Conservation (phyloP, 495 filamentous ascomycete genomes). For the Penicillium longicatenatum region DNA sequence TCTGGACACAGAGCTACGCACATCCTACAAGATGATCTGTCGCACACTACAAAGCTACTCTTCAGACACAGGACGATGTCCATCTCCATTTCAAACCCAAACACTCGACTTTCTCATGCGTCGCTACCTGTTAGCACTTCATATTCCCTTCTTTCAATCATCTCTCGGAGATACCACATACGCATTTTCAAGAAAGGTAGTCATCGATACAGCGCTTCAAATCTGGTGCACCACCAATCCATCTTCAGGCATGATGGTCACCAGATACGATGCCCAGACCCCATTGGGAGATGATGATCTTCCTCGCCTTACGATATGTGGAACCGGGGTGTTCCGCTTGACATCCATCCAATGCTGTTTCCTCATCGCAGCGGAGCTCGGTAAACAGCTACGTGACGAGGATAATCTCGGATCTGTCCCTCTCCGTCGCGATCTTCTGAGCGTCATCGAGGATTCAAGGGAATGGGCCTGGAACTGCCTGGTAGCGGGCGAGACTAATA, state of each 20-base stretch:
- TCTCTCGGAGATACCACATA: conserved; percentile 42
- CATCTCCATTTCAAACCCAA: conserved; percentile 39
- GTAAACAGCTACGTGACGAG: conserved; percentile 52
- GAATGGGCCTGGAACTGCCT: conserved; percentile 44
- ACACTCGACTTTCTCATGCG: conserved; percentile 46
- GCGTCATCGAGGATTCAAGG: conserved; percentile 47
- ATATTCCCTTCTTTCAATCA: conserved; percentile 48
- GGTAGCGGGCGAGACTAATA: conserved; percentile 55
- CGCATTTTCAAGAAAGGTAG: conserved; percentile 50
- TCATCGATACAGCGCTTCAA: conserved; percentile 52
- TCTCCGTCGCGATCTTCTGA: conserved; percentile 50
- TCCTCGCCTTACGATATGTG: conserved; percentile 41
- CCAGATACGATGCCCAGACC: conserved; percentile 7
- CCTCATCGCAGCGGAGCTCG: conserved; percentile 50
- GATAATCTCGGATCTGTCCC: conserved; percentile 43
- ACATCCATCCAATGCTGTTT: conserved; percentile 43
- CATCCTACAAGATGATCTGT: conserved; percentile 33
- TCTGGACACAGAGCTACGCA: conserved; percentile 40
- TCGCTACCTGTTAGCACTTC: conserved; percentile 48
- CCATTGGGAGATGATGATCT: conserved; percentile 39
- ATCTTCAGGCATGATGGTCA: conserved; percentile 23
- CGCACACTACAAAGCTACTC: conserved; percentile 38
- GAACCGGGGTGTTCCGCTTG: conserved; percentile 50
- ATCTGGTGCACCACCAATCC: conserved; percentile 48
- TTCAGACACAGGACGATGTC: conserved; percentile 15